phyloP scores from a whole-genome alignment of 1,284 basidiomycete genomes.

The Ustilago shanxiensis region DNA sequence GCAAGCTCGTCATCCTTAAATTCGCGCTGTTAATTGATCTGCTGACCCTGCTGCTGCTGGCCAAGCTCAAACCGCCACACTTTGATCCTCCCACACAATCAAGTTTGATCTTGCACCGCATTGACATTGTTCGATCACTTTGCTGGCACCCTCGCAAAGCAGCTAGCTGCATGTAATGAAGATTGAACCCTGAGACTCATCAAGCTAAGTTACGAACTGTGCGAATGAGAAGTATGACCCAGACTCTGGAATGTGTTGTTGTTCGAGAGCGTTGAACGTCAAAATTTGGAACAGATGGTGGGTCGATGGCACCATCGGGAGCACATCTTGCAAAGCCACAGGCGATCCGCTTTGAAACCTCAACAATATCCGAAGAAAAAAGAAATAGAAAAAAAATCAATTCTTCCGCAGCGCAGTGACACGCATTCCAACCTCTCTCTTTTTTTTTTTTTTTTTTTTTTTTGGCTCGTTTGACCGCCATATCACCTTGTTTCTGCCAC shows the following conservation, averaged over 20 bases:
- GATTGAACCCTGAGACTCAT: too few species aligned
- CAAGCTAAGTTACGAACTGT: too few species aligned
- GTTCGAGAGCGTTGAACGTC: not conserved
- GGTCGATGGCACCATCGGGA: slow-evolving; percentile 25
- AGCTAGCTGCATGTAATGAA: too few species aligned
- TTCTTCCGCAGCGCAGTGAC: too few species aligned
- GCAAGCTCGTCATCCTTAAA: slow-evolving; percentile 10
- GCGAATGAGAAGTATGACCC: not conserved
- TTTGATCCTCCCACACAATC: not conserved
- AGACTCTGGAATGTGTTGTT: not conserved
- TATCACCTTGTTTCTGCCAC: not conserved
- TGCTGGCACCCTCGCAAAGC: too few species aligned
- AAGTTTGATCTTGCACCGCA: not conserved
- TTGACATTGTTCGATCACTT: slow-evolving; percentile 4
- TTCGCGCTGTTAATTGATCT: not conserved
- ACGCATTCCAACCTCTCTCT: not conserved
- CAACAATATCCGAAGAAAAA: slow-evolving; percentile 11
- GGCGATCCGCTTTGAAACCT: not conserved
- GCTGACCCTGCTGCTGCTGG: slow-evolving; percentile 9
- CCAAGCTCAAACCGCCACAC: not conserved
- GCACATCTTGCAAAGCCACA: slow-evolving; percentile 23
- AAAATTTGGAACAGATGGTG: not conserved
- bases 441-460: not conserved
- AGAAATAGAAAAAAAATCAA: slow-evolving; percentile 4
- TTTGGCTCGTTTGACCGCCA: slow-evolving; percentile 5